A percentile compares a stretch with the other conserved stretches of the same genome.
Conservation (phyloP, 495 filamentous ascomycete genomes). For the Daldinia bambusicola region DNA sequence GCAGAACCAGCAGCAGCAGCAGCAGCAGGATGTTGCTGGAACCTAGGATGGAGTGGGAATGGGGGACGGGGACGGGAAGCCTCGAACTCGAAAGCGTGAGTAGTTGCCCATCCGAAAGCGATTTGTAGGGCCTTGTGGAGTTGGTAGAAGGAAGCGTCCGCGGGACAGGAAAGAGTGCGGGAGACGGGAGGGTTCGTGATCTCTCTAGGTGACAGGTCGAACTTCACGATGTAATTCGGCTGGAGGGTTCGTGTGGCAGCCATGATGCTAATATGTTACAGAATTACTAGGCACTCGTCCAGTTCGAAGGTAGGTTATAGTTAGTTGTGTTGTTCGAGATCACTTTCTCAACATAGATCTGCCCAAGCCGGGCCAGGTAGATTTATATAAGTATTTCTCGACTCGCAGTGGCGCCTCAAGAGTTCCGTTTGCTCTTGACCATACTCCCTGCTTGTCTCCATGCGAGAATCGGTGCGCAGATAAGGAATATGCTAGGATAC, state of each 20-base stretch:
- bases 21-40: too few species aligned
- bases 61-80: background rate
- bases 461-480: too few species aligned
- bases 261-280: background rate
- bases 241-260: background rate
- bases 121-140: background rate
- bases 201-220: background rate
- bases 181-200: background rate
- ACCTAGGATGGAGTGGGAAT: background rate
- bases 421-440: too few species aligned
- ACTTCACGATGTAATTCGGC: constrained; percentile 2
- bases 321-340: too few species aligned
- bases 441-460: too few species aligned
- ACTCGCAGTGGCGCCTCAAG: too few species aligned
- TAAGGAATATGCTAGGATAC: background rate
- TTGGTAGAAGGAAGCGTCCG: background rate
- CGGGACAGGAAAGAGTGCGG: background rate
- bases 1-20: too few species aligned
- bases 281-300: background rate
- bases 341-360: too few species aligned
- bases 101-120: background rate
- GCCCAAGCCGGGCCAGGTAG: too few species aligned
- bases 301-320: background rate
- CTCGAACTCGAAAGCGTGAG: background rate
- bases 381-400: too few species aligned